Evolutionary conservation across 1,284 basidiomycete species (phyloP), one percentile per base, ranked within the genome.

Genomic region (Heterobasidion parviporum): DNA sequence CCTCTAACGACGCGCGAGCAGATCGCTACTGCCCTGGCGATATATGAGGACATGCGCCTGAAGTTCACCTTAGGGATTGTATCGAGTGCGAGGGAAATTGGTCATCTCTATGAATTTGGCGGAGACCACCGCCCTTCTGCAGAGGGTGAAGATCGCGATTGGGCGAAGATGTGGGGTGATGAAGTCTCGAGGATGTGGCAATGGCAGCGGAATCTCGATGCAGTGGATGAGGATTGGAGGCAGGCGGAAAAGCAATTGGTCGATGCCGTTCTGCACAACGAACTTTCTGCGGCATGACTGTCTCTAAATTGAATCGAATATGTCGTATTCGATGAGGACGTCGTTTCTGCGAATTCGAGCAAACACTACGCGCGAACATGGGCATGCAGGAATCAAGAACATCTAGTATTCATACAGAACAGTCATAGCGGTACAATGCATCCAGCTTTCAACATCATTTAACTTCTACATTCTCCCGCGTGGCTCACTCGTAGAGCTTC

Each of bases 41-140:
- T 61, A 2, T 74, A 72, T 52, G 65, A 73, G 43, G 53, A 62
- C 15, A 46, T 71, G 45, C 67, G 70, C n/a, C 62, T 69, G 6
- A 63, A 67, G 15, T 65, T 65, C 43, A 63, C 65, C 56, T 60
- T 48, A 7, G 20, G 20, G 1, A 38, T 49, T 26, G 53, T 54
- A 36, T 53, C 52, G 6, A 26, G 60, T 20, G 50, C 61, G 10
- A 54, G 59, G 18, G 56, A 56, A 18, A 60, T 60, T 3, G 64
- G 63, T 12, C 57, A 60, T 1, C 59, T 65, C 59, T 67, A 62
- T 55, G 63, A 67, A 55, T 64, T 67, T 57, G 55, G 58, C 50
- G 43, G 55, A 26, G 26, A 26, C 6, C 26, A 26, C 26, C 26
- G 26, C 26, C 26, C 26, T 26, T 26, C 26, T 26, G 26, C 26